Percentiles rank a stretch among this genome's conserved stretches.
phyloP scores from a whole-genome alignment of 129 eudicot genomes.

The Scalesia atractyloides region DNA sequence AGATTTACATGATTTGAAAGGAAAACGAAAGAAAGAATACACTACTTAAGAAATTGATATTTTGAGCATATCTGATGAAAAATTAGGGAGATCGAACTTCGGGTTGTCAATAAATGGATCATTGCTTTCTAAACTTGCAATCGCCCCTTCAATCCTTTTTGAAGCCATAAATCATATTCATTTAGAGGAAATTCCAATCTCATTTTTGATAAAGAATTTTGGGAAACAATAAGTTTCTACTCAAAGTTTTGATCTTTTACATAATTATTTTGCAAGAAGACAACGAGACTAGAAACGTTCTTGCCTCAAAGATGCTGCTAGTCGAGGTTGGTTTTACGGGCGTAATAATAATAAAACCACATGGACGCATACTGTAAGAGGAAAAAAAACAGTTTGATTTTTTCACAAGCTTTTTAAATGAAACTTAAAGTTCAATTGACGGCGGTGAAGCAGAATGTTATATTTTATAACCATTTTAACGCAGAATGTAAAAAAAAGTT shows the following conservation, averaged over 20 bases:
- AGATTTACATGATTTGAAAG: constrained; percentile 79
- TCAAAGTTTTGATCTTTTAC: constrained; percentile 65
- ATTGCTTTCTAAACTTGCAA: constrained; percentile 68
- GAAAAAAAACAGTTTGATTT: no score
- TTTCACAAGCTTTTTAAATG: no score
- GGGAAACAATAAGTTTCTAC: constrained; percentile 54
- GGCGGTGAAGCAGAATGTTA: no score
- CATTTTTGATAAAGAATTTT: constrained; percentile 58
- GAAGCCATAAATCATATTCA: constrained; percentile 62
- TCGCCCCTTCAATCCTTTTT: constrained; percentile 66
- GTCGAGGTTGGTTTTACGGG: constrained; percentile 66
- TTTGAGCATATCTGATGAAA: constrained; percentile 60
- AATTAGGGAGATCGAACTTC: constrained; percentile 68
- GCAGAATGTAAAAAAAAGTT: no score
- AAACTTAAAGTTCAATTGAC: no score
- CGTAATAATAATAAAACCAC: no score
- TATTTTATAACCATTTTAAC: no score
- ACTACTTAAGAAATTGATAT: constrained; percentile 58
- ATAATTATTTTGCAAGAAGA: constrained; percentile 58
- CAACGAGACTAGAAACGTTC: constrained; percentile 42
- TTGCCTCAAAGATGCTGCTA: constrained; percentile 71
- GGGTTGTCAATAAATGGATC: constrained; percentile 69
- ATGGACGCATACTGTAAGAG: no score
- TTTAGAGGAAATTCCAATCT: constrained; percentile 45
- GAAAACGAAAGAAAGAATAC: constrained; percentile 64